Conservation (phyloP, 768 basidiomycete species). For the Glaciozyma martinii region DNA sequence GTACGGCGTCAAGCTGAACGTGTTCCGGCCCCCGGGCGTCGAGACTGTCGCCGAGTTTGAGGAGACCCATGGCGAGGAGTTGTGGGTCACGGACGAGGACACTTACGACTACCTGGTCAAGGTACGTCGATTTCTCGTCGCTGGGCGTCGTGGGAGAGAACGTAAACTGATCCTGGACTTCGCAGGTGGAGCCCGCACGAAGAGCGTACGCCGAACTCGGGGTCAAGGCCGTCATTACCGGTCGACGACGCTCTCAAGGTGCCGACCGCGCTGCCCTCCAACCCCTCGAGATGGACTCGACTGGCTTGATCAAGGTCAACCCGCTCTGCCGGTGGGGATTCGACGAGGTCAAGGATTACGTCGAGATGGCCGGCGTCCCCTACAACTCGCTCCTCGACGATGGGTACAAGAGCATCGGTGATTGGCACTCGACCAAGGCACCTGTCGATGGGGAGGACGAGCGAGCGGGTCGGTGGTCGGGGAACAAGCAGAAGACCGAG, state of each 20-base stretch:
- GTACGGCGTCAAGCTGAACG: slow-evolving; percentile 64
- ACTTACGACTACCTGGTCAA: slow-evolving; percentile 88
- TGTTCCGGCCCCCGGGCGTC: slow-evolving; percentile 70
- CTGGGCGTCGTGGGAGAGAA: neutral
- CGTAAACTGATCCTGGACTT: neutral
- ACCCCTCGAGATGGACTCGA: slow-evolving; percentile 81
- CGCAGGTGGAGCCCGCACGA: slow-evolving; percentile 82
- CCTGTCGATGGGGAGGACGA: slow-evolving; percentile 49
- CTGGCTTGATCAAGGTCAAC: slow-evolving; percentile 87
- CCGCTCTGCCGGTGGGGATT: slow-evolving; percentile 87
- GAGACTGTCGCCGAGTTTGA: slow-evolving; percentile 65
- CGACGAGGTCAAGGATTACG: slow-evolving; percentile 69
- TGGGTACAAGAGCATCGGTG: slow-evolving; percentile 91
- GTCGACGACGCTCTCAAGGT: slow-evolving; percentile 85
- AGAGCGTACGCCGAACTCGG: slow-evolving; percentile 71
- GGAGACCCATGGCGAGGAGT: slow-evolving; percentile 59
- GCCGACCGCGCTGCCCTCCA: slow-evolving; percentile 71
- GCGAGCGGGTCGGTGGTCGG: slow-evolving; percentile 85
- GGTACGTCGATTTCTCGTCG: slow-evolving; percentile 43
- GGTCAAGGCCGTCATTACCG: slow-evolving; percentile 86
- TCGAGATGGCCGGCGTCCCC: slow-evolving; percentile 71
- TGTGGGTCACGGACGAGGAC: slow-evolving; percentile 83
- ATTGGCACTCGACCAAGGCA: slow-evolving; percentile 85
- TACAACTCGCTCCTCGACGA: slow-evolving; percentile 76
- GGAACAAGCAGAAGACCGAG: slow-evolving; percentile 72